Evolutionary conservation across 2,329 filamentous ascomycete genomes (phyloP).

Genomic region (Aspergillus neotritici): DNA sequence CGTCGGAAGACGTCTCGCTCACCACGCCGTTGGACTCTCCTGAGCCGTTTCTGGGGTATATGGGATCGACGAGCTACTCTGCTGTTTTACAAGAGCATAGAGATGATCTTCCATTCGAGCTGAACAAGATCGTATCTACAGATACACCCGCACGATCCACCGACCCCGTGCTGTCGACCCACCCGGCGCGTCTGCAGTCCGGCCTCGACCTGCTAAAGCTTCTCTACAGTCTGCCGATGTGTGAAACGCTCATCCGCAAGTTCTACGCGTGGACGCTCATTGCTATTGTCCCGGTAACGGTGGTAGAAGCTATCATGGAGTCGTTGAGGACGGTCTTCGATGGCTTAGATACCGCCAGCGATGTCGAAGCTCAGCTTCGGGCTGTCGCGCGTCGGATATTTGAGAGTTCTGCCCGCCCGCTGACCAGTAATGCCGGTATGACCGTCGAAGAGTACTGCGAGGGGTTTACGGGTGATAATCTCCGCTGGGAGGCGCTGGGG

Average conservation of each 20-base stretch:
- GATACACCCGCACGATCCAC: slow-evolving; percentile 12
- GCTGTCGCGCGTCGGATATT: slow-evolving; percentile 25
- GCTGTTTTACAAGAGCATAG: slow-evolving; percentile 31
- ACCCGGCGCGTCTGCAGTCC: slow-evolving; percentile 25
- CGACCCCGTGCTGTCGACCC: slow-evolving; percentile 17
- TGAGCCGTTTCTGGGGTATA: slow-evolving; percentile 27
- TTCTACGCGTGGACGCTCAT: slow-evolving; percentile 21
- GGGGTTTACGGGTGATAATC: slow-evolving; percentile 25
- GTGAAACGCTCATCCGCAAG: slow-evolving; percentile 22
- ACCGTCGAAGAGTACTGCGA: slow-evolving; percentile 27
- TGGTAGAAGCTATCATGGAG: slow-evolving; percentile 23
- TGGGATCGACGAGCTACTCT: slow-evolving; percentile 33
- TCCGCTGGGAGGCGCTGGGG: slow-evolving; percentile 40
- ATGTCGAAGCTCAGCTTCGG: slow-evolving; percentile 23
- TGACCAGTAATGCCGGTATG: slow-evolving; percentile 24
- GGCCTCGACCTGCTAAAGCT: slow-evolving; percentile 28
- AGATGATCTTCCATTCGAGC: slow-evolving; percentile 29
- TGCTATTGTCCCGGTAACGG: slow-evolving; percentile 18
- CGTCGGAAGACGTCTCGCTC: not conserved
- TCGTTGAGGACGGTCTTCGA: slow-evolving; percentile 24
- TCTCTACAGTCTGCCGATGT: slow-evolving; percentile 23
- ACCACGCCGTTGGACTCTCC: slow-evolving; percentile 20
- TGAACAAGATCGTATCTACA: slow-evolving; percentile 18
- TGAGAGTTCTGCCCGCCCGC: slow-evolving; percentile 25
- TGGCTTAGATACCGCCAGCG: slow-evolving; percentile 14